These are phyloP conservation scores for Penicillium simplicissimum DNA, from an alignment of 495 filamentous ascomycete species.

Conservation along the genomic window DNA sequence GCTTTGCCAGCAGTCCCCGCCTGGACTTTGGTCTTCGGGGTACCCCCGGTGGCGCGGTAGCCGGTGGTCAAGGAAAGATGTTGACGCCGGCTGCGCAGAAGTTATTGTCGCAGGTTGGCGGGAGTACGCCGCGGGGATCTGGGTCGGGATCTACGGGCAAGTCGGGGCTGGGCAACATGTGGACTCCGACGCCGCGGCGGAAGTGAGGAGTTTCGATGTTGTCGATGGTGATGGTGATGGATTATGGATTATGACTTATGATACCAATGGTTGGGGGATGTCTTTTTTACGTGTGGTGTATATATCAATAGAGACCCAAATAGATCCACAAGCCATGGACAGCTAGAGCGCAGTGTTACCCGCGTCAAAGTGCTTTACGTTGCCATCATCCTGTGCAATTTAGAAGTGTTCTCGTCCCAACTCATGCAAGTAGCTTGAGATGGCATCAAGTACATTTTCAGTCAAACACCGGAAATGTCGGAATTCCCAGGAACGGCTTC, in stretches of 20 bases:
- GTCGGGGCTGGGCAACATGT: constrained; percentile 51
- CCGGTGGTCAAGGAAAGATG: constrained; percentile 27
- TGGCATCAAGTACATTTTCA: background rate
- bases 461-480: constrained; percentile 4
- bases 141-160: constrained; percentile 35
- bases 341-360: background rate
- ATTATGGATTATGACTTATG: constrained; percentile 9
- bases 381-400: background rate
- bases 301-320: background rate
- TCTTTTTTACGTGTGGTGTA: background rate
- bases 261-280: constrained; percentile 9
- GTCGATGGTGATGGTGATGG: no score
- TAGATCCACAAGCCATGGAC: background rate
- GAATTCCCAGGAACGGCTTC: constrained; percentile 18
- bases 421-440: background rate
- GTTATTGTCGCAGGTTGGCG: constrained; percentile 66
- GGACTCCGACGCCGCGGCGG: constrained; percentile 56
- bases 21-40: constrained; percentile 54
- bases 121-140: constrained; percentile 44
- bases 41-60: constrained; percentile 40
- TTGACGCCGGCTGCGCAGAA: constrained; percentile 76
- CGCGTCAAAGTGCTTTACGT: background rate
- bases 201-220: constrained; percentile 21
- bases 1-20: constrained; percentile 73
- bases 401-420: no score